Evolutionary conservation across 106 monocot genomes (phyloP).

Genomic region (Acanthochlamys bracteata): DNA sequence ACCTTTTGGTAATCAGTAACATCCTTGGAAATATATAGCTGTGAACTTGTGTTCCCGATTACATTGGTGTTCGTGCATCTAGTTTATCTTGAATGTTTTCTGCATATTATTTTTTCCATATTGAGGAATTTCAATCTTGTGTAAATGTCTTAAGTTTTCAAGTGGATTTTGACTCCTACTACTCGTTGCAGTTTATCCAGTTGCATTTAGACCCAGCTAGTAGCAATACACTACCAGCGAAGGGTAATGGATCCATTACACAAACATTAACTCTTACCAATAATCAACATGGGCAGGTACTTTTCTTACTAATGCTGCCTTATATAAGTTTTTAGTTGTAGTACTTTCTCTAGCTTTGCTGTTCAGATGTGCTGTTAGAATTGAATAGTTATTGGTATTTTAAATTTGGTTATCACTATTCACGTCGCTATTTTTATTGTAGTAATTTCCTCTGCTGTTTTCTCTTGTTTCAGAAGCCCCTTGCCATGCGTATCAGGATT

Average conservation of each 20-base stretch:
- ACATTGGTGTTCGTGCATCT: no score
- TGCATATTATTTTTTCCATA: no score
- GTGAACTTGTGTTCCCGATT: no score
- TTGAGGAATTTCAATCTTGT: no score
- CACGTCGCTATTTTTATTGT: background rate
- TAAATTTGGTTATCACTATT: background rate
- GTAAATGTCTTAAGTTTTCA: no score
- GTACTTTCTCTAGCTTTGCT: background rate
- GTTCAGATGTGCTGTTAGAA: no score
- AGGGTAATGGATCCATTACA: conserved; percentile 53
- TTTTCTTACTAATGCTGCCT: background rate
- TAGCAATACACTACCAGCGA: conserved; percentile 69
- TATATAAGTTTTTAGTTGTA: background rate
- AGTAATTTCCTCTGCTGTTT: background rate
- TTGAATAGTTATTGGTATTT: no score
- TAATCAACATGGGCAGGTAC: conserved; percentile 87
- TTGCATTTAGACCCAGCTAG: conserved; percentile 83
- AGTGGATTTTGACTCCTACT: no score
- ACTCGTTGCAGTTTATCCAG: conserved; percentile 63
- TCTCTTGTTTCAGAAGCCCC: conserved; percentile 51
- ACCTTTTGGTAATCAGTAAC: no score
- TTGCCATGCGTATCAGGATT: conserved; percentile 89
- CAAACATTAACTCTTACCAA: conserved; percentile 70
- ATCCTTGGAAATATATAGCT: no score
- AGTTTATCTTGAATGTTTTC: no score